Conservation (phyloP, 2,329 filamentous ascomycete genomes). For the Colletotrichum sp. region DNA sequence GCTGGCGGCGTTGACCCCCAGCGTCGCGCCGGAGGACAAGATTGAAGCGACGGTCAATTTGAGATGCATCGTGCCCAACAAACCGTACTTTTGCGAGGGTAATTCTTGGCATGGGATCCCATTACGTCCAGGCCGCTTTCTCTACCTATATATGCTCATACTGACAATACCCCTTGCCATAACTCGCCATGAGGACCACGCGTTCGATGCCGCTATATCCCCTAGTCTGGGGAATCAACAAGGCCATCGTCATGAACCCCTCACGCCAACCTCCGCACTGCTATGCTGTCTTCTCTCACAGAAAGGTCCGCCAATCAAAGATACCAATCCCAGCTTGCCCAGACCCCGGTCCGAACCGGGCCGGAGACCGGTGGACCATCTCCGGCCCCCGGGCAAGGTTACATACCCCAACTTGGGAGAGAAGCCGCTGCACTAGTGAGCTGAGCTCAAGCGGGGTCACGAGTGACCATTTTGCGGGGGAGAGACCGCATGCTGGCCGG, state of each 20-base stretch:
- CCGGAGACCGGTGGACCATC: constrained; percentile 3
- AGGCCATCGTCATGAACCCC: neutral
- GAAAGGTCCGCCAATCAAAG: constrained; percentile 3
- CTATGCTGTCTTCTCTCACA: neutral
- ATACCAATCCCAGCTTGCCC: neutral
- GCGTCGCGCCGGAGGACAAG: constrained; percentile 4
- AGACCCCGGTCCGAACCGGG: constrained; percentile 3
- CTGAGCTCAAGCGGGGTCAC: neutral
- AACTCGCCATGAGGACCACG: neutral
- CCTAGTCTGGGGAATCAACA: neutral
- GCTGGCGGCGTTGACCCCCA: neutral
- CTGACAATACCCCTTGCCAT: neutral
- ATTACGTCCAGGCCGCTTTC: neutral
- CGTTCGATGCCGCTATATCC: neutral
- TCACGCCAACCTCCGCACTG: neutral
- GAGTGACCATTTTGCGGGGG: constrained; percentile 1
- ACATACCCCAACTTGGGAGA: constrained; percentile 12
- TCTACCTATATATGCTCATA: neutral
- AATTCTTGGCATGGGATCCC: neutral
- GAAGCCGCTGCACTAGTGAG: neutral
- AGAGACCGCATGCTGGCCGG: neutral
- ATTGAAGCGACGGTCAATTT: neutral
- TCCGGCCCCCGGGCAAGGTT: constrained; percentile 3
- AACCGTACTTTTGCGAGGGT: neutral
- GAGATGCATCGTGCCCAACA: neutral